Percentiles rank a stretch among this genome's conserved stretches.
Evolutionary conservation across 2,329 filamentous ascomycete species (phyloP).

Genomic region (Tolypocladium tundrense): DNA sequence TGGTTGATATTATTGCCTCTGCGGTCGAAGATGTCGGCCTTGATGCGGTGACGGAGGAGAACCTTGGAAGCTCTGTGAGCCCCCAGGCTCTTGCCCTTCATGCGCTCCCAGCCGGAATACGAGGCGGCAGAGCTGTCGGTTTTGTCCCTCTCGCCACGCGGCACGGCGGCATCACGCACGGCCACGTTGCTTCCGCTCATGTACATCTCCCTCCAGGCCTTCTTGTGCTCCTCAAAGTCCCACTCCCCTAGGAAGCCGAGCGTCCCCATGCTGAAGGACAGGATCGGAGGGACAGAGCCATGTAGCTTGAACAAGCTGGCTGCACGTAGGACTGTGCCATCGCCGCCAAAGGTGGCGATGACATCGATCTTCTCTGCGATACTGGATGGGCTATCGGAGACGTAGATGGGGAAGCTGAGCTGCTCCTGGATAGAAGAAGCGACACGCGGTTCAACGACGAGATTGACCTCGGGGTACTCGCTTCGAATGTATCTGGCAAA

Average conservation of each 20-base stretch:
- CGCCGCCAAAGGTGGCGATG: conserved; percentile 82
- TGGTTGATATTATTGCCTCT: conserved; percentile 51
- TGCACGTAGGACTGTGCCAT: conserved; percentile 35
- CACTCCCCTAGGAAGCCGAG: conserved; percentile 92
- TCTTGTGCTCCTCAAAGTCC: conserved; percentile 89
- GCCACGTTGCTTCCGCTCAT: conserved; percentile 57
- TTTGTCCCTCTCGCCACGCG: conserved; percentile 17
- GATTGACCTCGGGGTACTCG: conserved; percentile 70
- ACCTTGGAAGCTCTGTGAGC: conserved; percentile 64
- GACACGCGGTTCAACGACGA: conserved; percentile 73
- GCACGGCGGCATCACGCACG: conserved; percentile 30
- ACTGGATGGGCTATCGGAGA: conserved; percentile 34
- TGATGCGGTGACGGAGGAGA: conserved; percentile 75
- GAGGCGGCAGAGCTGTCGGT: conserved; percentile 7
- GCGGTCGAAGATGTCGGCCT: conserved; percentile 72
- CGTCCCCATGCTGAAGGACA: conserved; percentile 95
- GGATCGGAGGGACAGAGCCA: conserved; percentile 72
- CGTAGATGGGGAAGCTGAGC: conserved; percentile 66
- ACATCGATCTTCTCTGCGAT: conserved; percentile 79
- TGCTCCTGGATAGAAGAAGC: conserved; percentile 60
- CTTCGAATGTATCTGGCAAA: conserved; percentile 63
- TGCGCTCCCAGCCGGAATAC: conserved; percentile 53
- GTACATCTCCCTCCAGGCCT: conserved; percentile 85
- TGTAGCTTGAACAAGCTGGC: conserved; percentile 61
- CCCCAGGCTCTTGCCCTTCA: conserved; percentile 75